phyloP scores from a whole-genome alignment of 345 rosid genomes.

The Brassica incana region DNA sequence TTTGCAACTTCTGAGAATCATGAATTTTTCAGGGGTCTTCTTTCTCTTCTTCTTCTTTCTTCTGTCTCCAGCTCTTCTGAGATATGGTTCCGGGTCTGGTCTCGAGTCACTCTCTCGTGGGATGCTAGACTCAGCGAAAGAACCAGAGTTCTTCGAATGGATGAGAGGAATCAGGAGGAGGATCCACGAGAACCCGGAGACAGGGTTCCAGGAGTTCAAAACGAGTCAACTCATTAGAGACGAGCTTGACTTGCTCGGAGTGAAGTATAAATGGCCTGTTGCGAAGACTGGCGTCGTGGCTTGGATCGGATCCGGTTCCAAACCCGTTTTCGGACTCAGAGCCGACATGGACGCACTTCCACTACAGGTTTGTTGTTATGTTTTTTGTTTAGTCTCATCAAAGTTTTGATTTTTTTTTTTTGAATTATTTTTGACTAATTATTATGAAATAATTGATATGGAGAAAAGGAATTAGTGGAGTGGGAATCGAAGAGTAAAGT shows the following conservation, averaged over 20 bases:
- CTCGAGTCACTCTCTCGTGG: slow-evolving; percentile 39
- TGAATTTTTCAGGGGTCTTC: slow-evolving; percentile 6
- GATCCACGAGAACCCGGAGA: slow-evolving; percentile 65
- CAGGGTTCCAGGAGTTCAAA: slow-evolving; percentile 66
- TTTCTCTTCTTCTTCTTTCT: background rate
- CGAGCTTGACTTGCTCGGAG: slow-evolving; percentile 63
- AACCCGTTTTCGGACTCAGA: slow-evolving; percentile 63
- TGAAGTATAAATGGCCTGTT: slow-evolving; percentile 62
- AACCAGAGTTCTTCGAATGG: slow-evolving; percentile 63
- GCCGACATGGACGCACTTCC: slow-evolving; percentile 87
- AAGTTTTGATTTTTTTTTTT: background rate
- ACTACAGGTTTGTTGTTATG: slow-evolving; percentile 47
- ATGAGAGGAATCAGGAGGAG: slow-evolving; percentile 58
- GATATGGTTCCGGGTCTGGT: slow-evolving; percentile 26
- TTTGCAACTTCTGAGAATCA: too few species aligned
- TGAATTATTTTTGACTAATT: background rate
- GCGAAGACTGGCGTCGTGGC: slow-evolving; percentile 71
- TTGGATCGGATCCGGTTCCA: slow-evolving; percentile 51
- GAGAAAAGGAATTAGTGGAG: slow-evolving; percentile 63
- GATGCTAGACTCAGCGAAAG: slow-evolving; percentile 50
- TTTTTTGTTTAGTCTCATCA: background rate
- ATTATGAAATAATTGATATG: background rate
- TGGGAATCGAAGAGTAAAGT: slow-evolving; percentile 74
- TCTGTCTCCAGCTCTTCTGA: slow-evolving; percentile 4
- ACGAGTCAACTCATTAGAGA: slow-evolving; percentile 58